These are phyloP conservation scores for Amanita exitialis DNA, from an alignment of 768 basidiomycete genomes.

Conservation along the genomic window DNA sequence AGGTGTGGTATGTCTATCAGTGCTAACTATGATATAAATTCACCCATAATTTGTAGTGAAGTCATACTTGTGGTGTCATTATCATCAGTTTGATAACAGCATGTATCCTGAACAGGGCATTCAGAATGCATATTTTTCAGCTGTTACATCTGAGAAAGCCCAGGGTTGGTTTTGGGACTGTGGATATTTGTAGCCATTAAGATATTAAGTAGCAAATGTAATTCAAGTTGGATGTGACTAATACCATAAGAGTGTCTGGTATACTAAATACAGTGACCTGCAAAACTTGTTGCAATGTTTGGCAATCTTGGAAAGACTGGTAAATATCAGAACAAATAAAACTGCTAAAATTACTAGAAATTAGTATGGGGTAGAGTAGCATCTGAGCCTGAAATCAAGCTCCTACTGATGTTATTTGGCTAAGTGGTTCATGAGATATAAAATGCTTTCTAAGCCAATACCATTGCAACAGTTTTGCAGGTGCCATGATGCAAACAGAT, in stretches of 20 bases:
- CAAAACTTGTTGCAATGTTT: no score
- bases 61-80: conserved; percentile 15
- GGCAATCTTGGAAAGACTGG: no score
- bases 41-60: conserved; percentile 12
- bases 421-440: no score
- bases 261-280: neutral
- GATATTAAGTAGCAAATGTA: neutral
- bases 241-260: neutral
- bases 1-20: conserved; percentile 10
- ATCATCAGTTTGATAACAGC: neutral
- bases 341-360: no score
- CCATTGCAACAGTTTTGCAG: no score
- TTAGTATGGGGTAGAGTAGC: no score
- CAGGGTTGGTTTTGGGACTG: conserved; percentile 18
- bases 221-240: conserved; percentile 2
- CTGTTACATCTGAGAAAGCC: conserved; percentile 17
- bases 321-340: no score
- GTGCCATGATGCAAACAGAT: no score
- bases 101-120: conserved; percentile 12
- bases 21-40: neutral
- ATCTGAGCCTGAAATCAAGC: no score
- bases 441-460: no score
- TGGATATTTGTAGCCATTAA: conserved; percentile 7
- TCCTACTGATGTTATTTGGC: no score
- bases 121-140: conserved; percentile 13